These are phyloP conservation scores for Curvularia sp. DNA, from an alignment of 2,329 filamentous ascomycete genomes.

Conservation along the genomic window DNA sequence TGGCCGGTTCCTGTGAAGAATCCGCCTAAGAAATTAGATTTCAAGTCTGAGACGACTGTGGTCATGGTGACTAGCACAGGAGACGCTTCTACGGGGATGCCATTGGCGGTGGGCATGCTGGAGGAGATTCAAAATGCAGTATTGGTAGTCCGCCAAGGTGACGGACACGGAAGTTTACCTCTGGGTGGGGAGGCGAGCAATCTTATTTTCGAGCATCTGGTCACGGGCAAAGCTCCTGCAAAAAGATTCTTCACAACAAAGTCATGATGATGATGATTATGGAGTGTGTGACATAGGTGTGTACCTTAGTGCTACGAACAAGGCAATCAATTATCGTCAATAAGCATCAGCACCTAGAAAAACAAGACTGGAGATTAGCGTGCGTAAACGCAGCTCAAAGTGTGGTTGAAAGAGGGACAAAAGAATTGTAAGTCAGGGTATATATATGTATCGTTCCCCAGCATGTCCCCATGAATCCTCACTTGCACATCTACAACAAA, in stretches of 20 bases:
- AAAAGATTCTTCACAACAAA: constrained; percentile 4
- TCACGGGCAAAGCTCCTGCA: constrained; percentile 30
- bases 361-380: neutral
- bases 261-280: neutral
- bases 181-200: constrained; percentile 43
- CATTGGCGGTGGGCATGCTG: constrained; percentile 33
- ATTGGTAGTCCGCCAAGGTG: constrained; percentile 52
- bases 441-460: neutral
- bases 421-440: constrained; percentile 10
- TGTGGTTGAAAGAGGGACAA: constrained; percentile 1
- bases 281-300: neutral
- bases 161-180: constrained; percentile 52
- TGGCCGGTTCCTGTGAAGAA: constrained; percentile 52
- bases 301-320: neutral
- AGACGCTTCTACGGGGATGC: constrained; percentile 53
- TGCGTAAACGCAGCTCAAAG: constrained; percentile 7
- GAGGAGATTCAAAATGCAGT: constrained; percentile 43
- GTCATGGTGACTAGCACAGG: constrained; percentile 51
- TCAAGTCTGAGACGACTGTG: constrained; percentile 40
- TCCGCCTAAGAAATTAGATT: constrained; percentile 41
- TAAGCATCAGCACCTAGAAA: neutral
- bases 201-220: constrained; percentile 45
- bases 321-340: neutral
- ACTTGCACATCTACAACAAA: constrained; percentile 40
- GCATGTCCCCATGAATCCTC: neutral